These are phyloP conservation scores for Myriosclerotinia duriaeana DNA, from an alignment of 2,329 filamentous ascomycete genomes.

Conservation along the genomic window DNA sequence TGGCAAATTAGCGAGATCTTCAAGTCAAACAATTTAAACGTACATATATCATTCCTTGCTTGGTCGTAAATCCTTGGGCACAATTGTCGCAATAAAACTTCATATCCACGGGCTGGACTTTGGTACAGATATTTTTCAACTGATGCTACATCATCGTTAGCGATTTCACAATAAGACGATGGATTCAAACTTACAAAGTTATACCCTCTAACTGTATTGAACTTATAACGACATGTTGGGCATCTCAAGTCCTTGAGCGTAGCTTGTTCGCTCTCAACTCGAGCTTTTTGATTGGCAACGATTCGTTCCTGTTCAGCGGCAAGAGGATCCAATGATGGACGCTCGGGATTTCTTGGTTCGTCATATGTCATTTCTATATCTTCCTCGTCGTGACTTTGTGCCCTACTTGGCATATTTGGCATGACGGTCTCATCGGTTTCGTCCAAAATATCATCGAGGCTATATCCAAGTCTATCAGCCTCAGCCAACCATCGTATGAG, in stretches of 20 bases:
- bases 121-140: constrained; percentile 26
- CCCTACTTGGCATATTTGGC: constrained; percentile 21
- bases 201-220: constrained; percentile 17
- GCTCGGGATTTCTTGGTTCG: neutral
- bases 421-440: constrained; percentile 34
- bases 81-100: constrained; percentile 22
- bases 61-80: constrained; percentile 29
- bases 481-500: constrained; percentile 36
- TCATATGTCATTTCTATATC: constrained; percentile 24
- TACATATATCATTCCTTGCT: constrained; percentile 32
- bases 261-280: constrained; percentile 2
- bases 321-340: constrained; percentile 20
- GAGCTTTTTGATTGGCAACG: constrained; percentile 15
- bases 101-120: constrained; percentile 9
- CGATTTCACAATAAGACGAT: neutral
- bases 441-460: constrained; percentile 35
- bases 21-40: constrained; percentile 10
- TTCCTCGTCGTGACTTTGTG: constrained; percentile 9
- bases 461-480: constrained; percentile 36
- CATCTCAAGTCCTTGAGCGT: constrained; percentile 2
- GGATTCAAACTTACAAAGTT: constrained; percentile 20
- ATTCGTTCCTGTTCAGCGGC: constrained; percentile 25
- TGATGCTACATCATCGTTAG: constrained; percentile 23
- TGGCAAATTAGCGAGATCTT: neutral
- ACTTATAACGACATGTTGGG: constrained; percentile 13